A percentile compares a stretch with the other conserved stretches of the same genome.
These are phyloP conservation scores for Primulina eburnea DNA, from an alignment of 257 asterid species.

Conservation along the genomic window DNA sequence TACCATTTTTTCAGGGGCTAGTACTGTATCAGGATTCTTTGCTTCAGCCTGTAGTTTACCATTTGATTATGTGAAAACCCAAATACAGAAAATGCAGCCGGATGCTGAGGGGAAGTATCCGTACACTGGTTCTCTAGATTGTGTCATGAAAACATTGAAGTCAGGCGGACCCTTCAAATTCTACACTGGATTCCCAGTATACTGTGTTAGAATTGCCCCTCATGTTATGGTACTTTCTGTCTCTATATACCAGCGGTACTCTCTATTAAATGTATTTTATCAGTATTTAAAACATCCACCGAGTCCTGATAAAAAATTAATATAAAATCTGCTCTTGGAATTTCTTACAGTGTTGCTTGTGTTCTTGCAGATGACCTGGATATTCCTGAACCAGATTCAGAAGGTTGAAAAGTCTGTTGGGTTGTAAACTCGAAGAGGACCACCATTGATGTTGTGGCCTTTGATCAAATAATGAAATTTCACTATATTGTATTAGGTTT, in stretches of 20 bases:
- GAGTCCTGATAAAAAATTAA: no score
- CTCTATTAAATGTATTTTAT: background rate
- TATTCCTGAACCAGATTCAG: constrained; percentile 83
- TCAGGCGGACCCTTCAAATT: constrained; percentile 80
- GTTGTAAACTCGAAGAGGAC: constrained; percentile 33
- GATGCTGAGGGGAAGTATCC: constrained; percentile 82
- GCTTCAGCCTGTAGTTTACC: constrained; percentile 98
- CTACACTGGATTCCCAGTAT: constrained; percentile 93
- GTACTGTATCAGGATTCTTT: constrained; percentile 80
- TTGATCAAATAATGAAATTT: constrained; percentile 32
- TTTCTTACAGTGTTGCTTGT: background rate
- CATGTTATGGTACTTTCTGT: constrained; percentile 83
- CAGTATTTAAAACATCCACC: background rate
- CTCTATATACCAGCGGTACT: background rate
- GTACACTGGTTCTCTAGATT: constrained; percentile 84
- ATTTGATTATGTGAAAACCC: constrained; percentile 89
- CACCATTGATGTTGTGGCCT: constrained; percentile 16
- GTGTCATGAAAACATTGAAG: constrained; percentile 71
- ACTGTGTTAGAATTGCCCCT: constrained; percentile 93
- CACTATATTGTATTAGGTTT: constrained; percentile 20
- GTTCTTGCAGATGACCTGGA: constrained; percentile 87
- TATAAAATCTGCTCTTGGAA: background rate
- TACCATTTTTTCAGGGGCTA: constrained; percentile 60
- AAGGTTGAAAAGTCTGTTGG: constrained; percentile 60
- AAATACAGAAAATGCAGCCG: constrained; percentile 96